Evolutionary conservation across 2,329 filamentous ascomycete species (phyloP).

Genomic region (Cytospora piceae): DNA sequence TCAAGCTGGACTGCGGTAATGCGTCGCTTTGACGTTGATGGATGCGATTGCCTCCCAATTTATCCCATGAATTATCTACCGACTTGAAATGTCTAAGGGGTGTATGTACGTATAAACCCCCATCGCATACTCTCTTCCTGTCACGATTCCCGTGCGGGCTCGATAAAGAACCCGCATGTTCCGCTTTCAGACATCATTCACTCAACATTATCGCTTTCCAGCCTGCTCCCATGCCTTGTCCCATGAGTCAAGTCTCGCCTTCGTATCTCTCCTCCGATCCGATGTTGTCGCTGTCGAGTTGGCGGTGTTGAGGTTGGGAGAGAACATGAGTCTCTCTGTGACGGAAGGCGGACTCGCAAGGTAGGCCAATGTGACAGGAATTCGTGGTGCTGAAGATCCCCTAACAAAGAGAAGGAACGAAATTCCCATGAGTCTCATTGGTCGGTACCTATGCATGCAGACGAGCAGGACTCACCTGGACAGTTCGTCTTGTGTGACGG

Average conservation of each 20-base stretch:
- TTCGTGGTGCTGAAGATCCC: background rate
- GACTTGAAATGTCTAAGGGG: no score
- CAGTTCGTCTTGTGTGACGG: background rate
- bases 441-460: background rate
- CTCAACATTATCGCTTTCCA: background rate
- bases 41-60: no score
- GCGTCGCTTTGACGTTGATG: no score
- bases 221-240: constrained; percentile 3
- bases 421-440: background rate
- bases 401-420: background rate
- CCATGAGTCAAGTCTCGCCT: constrained; percentile 14
- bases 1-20: constrained; percentile 2
- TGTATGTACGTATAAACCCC: no score
- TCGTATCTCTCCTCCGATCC: constrained; percentile 10
- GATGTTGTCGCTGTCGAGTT: background rate
- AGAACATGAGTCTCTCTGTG: constrained; percentile 1
- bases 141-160: background rate
- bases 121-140: background rate
- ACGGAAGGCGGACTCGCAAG: background rate
- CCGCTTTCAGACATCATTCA: background rate
- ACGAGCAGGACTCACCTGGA: background rate
- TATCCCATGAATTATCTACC: no score
- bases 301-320: background rate
- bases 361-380: background rate
- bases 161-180: background rate